Conservation (phyloP, 164 flowering plant genomes). For the Amborella trichopoda region DNA sequence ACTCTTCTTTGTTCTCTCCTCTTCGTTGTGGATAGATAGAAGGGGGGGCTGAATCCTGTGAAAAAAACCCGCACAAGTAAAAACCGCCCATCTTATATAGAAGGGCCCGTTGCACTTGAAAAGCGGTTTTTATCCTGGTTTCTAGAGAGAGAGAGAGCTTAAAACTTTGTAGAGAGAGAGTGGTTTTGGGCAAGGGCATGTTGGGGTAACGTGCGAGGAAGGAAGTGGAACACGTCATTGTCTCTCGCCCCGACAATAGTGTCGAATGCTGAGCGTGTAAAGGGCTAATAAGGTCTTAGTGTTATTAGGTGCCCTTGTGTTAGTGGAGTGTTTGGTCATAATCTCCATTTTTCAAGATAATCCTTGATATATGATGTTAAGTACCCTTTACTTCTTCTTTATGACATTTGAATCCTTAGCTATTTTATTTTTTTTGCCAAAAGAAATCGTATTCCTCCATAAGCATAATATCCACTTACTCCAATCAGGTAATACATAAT, state of each 20-base stretch:
- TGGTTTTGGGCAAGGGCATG: neutral
- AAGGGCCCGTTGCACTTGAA: neutral
- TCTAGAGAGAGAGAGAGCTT: neutral
- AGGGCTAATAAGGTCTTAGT: no score
- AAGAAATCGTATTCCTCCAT: no score
- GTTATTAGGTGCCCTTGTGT: no score
- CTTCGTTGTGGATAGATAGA: neutral
- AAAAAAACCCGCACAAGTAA: neutral
- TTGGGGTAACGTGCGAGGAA: slow-evolving; percentile 25
- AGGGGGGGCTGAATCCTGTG: no score
- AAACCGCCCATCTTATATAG: neutral
- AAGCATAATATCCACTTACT: no score
- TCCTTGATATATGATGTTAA: no score
- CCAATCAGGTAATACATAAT: no score
- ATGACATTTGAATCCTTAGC: no score
- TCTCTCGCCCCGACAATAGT: slow-evolving; percentile 23
- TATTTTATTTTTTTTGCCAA: no score
- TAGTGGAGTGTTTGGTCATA: no score
- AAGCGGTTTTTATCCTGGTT: neutral
- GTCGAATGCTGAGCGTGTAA: slow-evolving; percentile 24
- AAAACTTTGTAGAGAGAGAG: neutral
- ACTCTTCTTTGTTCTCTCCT: neutral
- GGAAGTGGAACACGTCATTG: slow-evolving; percentile 19
- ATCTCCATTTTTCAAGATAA: no score
- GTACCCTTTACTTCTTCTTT: no score